phyloP scores from a whole-genome alignment of 306 rosid species.

The Dryas drummondii region DNA sequence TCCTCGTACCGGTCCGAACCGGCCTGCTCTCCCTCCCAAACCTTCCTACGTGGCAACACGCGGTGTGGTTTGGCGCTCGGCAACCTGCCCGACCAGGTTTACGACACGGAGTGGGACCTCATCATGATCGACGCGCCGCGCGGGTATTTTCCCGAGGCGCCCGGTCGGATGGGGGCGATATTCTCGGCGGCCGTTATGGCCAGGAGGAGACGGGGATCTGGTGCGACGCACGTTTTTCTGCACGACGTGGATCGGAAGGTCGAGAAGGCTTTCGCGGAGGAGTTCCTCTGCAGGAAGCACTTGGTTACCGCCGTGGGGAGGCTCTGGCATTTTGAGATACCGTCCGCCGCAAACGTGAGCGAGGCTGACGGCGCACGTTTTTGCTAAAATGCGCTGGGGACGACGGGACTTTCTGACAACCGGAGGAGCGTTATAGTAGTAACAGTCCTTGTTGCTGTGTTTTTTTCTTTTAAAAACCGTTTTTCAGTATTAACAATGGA shows the following conservation, averaged over 20 bases:
- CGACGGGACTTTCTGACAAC: not conserved
- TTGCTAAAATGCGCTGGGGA: constrained; percentile 24
- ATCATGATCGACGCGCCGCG: constrained; percentile 90
- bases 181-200: constrained; percentile 93
- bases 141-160: constrained; percentile 80
- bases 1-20: constrained; percentile 40
- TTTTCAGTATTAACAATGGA: not conserved
- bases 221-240: constrained; percentile 79
- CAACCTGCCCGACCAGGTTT: constrained; percentile 67
- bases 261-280: constrained; percentile 71
- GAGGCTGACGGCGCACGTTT: constrained; percentile 15
- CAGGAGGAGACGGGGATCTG: constrained; percentile 57
- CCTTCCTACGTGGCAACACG: constrained; percentile 51
- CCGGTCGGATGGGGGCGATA: constrained; percentile 89
- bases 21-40: constrained; percentile 41
- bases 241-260: constrained; percentile 90
- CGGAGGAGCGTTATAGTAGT: not conserved
- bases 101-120: constrained; percentile 82
- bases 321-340: constrained; percentile 77
- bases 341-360: constrained; percentile 39
- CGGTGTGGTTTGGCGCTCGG: constrained; percentile 63
- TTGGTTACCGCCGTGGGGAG: constrained; percentile 59
- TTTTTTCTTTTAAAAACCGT: not conserved
- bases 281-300: constrained; percentile 70
- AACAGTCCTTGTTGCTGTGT: not conserved